Percentiles rank a stretch among this genome's conserved stretches.
Evolutionary conservation across 805 yeast species (phyloP).

Genomic region (Maudiozyma saulgeensis): DNA sequence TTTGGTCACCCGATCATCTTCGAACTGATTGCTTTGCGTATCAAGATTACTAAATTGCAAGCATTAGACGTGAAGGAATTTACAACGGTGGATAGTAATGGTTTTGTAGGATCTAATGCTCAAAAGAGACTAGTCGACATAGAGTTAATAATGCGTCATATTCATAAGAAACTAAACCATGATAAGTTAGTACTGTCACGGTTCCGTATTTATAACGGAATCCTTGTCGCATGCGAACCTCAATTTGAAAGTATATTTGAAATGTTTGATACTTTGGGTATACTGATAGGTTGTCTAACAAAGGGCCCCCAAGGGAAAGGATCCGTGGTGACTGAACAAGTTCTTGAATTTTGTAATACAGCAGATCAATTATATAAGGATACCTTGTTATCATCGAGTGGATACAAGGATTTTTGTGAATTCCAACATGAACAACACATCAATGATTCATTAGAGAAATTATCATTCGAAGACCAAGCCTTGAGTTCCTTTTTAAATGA

Average conservation of each 20-base stretch:
- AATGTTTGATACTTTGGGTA: too few relatives aligned
- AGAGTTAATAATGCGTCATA: neutral
- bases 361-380: slow-evolving; percentile 9
- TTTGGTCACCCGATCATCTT: slow-evolving; percentile 21
- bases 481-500: neutral
- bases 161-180: slow-evolving; percentile 1
- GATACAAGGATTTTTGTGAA: slow-evolving; percentile 8
- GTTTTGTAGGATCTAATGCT: neutral
- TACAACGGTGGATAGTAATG: neutral
- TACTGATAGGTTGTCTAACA: too few relatives aligned
- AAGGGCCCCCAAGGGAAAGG: neutral
- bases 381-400: slow-evolving; percentile 11
- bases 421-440: neutral
- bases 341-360: slow-evolving; percentile 6
- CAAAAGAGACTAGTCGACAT: slow-evolving; percentile 1
- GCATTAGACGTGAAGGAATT: neutral
- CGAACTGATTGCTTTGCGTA: slow-evolving; percentile 17
- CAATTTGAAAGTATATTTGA: neutral
- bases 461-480: neutral
- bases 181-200: slow-evolving; percentile 1
- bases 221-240: neutral
- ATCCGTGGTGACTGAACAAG: neutral
- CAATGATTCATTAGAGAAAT: too few relatives aligned
- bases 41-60: slow-evolving; percentile 2
- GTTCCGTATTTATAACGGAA: neutral